Conservation (phyloP, 805 yeast genomes). For the Saccharomyces kudriavzevii region DNA sequence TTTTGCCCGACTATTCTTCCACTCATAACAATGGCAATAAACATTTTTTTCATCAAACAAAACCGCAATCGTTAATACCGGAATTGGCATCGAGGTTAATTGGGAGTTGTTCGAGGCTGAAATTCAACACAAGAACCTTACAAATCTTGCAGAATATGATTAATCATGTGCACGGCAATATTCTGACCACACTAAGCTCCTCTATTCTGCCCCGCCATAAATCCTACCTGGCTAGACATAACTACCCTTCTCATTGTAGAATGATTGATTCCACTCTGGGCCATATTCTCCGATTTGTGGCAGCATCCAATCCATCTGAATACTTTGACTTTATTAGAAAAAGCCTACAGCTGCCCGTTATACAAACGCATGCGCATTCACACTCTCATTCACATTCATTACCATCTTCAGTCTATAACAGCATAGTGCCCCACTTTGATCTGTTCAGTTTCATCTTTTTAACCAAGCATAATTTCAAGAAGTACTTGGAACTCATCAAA, state of each 20-base stretch:
- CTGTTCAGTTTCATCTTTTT: conserved; percentile 38
- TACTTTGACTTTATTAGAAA: conserved; percentile 28
- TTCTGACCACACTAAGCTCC: conserved; percentile 5
- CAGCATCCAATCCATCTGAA: conserved; percentile 44
- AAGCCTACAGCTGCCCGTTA: conserved; percentile 8
- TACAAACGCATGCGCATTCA: neutral
- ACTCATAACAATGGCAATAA: conserved; percentile 19
- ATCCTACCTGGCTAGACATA: conserved; percentile 9
- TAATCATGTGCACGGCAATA: conserved; percentile 9
- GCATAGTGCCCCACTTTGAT: conserved; percentile 32
- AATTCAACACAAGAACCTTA: conserved; percentile 27
- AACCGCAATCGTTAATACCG: conserved; percentile 28
- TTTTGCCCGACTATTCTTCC: conserved; percentile 26
- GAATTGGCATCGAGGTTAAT: conserved; percentile 25
- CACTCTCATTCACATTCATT: neutral
- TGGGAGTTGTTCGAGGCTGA: conserved; percentile 24
- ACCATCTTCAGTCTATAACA: neutral
- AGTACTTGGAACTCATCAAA: conserved; percentile 35
- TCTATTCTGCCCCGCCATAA: conserved; percentile 16
- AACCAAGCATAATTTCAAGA: conserved; percentile 31
- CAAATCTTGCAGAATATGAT: conserved; percentile 29
- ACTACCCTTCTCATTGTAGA: conserved; percentile 7
- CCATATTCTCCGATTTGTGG: conserved; percentile 37
- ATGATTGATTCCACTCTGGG: conserved; percentile 15
- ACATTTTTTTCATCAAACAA: conserved; percentile 27